Evolutionary conservation across 2,329 filamentous ascomycete species (phyloP).

Genomic region (Aspergillus pseudoglaucus): DNA sequence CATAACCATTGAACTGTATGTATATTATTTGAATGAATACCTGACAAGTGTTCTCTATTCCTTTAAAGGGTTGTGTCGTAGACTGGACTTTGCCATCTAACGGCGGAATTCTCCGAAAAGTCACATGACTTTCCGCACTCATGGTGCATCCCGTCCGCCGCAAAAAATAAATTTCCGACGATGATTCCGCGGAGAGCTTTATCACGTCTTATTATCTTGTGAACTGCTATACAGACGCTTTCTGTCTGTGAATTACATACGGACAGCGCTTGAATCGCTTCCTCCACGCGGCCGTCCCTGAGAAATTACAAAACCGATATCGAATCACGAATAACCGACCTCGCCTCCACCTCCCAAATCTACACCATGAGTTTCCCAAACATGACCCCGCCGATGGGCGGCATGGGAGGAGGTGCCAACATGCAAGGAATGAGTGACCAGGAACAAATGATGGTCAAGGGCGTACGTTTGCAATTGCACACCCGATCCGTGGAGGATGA

Average conservation of each 20-base stretch:
- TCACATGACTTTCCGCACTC: conserved; percentile 18
- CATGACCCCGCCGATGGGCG: conserved; percentile 25
- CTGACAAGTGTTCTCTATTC: neutral
- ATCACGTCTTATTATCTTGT: no score
- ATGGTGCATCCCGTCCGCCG: conserved; percentile 13
- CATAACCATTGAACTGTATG: conserved; percentile 1
- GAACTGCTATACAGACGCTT: no score
- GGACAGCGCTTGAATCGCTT: neutral
- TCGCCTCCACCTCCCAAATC: neutral
- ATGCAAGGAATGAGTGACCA: conserved; percentile 40
- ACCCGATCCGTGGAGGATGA: neutral
- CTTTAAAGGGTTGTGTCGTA: neutral
- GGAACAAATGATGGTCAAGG: conserved; percentile 43
- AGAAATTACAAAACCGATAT: neutral
- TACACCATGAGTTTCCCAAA: conserved; percentile 32
- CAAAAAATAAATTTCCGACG: conserved; percentile 29
- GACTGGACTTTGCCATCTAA: neutral
- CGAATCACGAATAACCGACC: neutral
- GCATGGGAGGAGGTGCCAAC: conserved; percentile 14
- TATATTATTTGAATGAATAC: conserved; percentile 2
- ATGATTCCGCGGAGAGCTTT: neutral
- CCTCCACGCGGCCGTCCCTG: neutral
- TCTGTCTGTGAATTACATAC: neutral
- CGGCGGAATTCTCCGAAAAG: neutral
- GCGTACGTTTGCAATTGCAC: conserved; percentile 24